Conservation (phyloP, 2,329 filamentous ascomycete species). For the Cladosporium halotolerans region DNA sequence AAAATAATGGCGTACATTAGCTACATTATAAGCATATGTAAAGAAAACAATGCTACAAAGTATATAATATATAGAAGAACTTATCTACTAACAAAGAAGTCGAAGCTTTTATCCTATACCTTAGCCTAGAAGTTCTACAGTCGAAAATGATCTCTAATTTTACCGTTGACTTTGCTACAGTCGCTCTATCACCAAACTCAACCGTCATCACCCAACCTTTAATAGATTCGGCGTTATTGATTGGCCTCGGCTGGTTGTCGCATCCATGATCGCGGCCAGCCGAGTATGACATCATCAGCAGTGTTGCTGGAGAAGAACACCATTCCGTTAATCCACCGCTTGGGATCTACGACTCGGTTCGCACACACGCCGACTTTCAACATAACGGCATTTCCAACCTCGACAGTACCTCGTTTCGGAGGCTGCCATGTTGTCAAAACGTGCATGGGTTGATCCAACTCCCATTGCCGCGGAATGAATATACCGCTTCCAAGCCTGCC, state of each 20-base stretch:
- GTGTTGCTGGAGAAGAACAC: not conserved
- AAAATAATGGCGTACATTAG: not conserved
- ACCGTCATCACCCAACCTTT: not conserved
- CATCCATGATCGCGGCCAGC: constrained; percentile 1
- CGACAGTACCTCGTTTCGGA: not conserved
- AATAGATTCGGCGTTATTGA: not conserved
- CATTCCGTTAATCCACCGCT: not conserved
- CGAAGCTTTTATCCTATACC: not conserved
- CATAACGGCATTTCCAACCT: not conserved
- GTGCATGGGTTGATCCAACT: not conserved
- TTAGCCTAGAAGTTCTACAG: constrained; percentile 1
- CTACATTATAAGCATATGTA: not conserved
- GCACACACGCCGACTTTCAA: not conserved
- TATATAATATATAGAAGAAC: not conserved
- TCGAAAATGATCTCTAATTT: not conserved
- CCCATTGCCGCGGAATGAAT: not conserved
- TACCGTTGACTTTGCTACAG: not conserved
- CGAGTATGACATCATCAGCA: not conserved
- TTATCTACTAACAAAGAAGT: not conserved
- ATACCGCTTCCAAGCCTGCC: not conserved
- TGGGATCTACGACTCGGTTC: not conserved
- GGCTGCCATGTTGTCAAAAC: constrained; percentile 1
- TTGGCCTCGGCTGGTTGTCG: not conserved
- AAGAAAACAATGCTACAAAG: not conserved
- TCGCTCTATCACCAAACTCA: constrained; percentile 1